Base-by-base conservation (phyloP, 2,329 filamentous ascomycete genomes). In the Pseudogymnoascus sp. region DNA sequence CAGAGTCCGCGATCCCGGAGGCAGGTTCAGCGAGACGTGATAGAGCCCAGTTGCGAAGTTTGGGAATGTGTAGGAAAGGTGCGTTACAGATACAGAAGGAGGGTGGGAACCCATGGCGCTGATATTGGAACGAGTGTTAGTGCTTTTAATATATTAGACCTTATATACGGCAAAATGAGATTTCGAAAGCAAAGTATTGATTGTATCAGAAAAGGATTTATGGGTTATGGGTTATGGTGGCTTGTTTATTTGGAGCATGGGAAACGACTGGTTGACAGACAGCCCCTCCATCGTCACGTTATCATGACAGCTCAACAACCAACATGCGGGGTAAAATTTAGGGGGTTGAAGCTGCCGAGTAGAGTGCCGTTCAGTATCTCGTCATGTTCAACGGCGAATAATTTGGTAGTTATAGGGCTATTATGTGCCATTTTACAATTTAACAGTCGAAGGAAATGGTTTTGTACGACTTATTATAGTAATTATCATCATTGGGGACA, bases 31-130 rank as follows among this genome's bases (percentile, higher is more conserved):
- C 26, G 78, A 81, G 70, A 99, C 83, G 75, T 92, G 77, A 60
- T 82, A 78, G 33, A 99, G 81, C 63, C 93, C 95, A n/a, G 83
- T 84, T 50, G 88, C 87, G 73, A 89, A 88, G 80, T 96, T 90
- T 15, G 88, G 90, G 77, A 97, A 99, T 50, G 84, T 87, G 82
- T 97, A 99, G 67, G 86, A 92, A 62, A 99, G 86, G 75, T 87
- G 79, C 40, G 81, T 85, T 70, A 95, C 88, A 69, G 84, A 77
- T 73, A 99, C 90, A 59, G 67, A 69, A 33, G 72, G 72, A 29
- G 71, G 72, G 29, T 62, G 46, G 44, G 62, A 33, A 33, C 26
- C 50, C 50, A 56, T 56, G 50, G 29, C 29, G 50, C n/a, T 56
- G 26, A 21, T 33, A 13, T 31, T 33, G n/a, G 17, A 56, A 33